Conservation (phyloP, 2,329 filamentous ascomycete genomes). For the Aspergillus hortae region DNA sequence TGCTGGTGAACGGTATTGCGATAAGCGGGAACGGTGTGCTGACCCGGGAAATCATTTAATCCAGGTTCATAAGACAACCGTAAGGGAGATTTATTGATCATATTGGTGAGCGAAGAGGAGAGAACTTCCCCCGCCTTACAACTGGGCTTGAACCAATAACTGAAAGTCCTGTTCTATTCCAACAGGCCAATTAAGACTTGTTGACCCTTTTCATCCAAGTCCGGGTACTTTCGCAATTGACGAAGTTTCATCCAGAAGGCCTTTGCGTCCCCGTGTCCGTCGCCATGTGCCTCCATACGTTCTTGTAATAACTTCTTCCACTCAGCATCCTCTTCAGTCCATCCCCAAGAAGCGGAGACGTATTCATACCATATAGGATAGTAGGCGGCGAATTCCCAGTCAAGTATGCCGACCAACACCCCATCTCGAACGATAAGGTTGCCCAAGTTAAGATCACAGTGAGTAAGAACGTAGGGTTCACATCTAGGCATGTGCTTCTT, state of each 20-base stretch:
- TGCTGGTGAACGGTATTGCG: background rate
- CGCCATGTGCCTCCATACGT: constrained; percentile 9
- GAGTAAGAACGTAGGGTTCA: constrained; percentile 20
- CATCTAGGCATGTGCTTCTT: constrained; percentile 13
- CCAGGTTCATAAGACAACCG: too few species aligned
- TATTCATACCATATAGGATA: constrained; percentile 33
- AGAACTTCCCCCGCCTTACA: too few species aligned
- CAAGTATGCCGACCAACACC: constrained; percentile 23
- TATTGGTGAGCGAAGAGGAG: too few species aligned
- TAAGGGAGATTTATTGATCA: too few species aligned
- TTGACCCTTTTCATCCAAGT: constrained; percentile 17
- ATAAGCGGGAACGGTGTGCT: too few species aligned
- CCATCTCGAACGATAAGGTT: constrained; percentile 21
- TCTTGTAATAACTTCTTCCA: constrained; percentile 21
- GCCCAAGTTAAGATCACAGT: constrained; percentile 22
- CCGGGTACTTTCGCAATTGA: constrained; percentile 15
- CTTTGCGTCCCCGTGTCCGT: constrained; percentile 15
- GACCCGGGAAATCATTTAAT: too few species aligned
- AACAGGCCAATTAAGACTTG: background rate
- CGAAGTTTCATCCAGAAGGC: constrained; percentile 19
- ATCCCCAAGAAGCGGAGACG: constrained; percentile 18
- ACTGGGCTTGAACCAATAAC: too few species aligned
- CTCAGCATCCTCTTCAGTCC: constrained; percentile 19
- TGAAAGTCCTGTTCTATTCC: too few species aligned
- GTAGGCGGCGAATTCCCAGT: constrained; percentile 31